Evolutionary conservation across 208 protist genomes (phyloP), one percentile per base, ranked within the genome.

Genomic region (Lotmaria passim): DNA sequence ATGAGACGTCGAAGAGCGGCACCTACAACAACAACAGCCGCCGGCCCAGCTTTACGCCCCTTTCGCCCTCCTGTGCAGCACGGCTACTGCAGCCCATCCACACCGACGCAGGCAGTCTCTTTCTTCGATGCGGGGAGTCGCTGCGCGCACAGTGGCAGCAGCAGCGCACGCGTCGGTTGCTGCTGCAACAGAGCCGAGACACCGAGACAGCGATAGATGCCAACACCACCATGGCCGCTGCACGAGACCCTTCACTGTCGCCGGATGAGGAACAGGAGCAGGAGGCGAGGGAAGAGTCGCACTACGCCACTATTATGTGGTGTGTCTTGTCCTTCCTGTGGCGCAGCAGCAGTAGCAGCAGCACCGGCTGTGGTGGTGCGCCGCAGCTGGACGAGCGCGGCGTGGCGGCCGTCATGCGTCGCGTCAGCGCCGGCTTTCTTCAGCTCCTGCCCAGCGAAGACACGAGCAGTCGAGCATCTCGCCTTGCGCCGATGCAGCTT

Each of bases 111-210:
- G 70, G 61, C 26, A 31, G 43, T 23, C 46, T 70, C 44, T 39
- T 76, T 33, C 70, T 76, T 17, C 70, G 62, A 39, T 76, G 70
- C 38, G 26, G 30, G 8, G 63, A 66, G 15, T 53, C 66, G 19
- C 56, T 76, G 28, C 61, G 63, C 17, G 34, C 43, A 12, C 70
- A 65, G 38, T 76, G 70, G 70, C 70, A 70, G 47, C 70, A 46
- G 4, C 59, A 66, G 48, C 66, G 55, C 23, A 51, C 55, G 2
- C 50, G 51, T 0, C 70, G 62, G 12, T 56, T 69, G 30, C 24
- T 76, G 46, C 73, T 33, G n/a, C 47, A 78, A 31, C 44, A 24
- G n/a, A 39, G 57, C 4, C n/a, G 24, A 11, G 41, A 23, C 30
- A 17, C 23, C 0, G 23, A 30, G 3, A n/a, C 33, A 12, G 34